A percentile compares a stretch with the other conserved stretches of the same genome.
These are phyloP conservation scores for Trichosporon coremiiforme DNA, from an alignment of 1,284 basidiomycete species.

Conservation along the genomic window DNA sequence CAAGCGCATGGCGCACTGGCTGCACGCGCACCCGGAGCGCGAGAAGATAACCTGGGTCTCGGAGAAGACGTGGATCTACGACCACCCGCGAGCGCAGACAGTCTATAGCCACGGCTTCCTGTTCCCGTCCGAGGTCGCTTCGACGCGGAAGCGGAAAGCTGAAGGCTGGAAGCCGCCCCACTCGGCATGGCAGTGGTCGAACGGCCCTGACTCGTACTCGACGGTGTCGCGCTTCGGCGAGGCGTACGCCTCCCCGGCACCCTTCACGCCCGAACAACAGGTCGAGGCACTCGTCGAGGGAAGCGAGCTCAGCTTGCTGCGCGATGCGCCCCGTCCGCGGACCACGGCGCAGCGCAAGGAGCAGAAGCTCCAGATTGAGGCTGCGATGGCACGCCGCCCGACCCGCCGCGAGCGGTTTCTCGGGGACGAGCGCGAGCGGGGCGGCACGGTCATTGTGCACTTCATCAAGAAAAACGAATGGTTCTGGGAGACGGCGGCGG, in stretches of 20 bases:
- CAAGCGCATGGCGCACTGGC: constrained; percentile 90
- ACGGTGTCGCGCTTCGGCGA: constrained; percentile 85
- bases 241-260: constrained; percentile 73
- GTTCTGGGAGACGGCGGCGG: constrained; percentile 91
- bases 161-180: constrained; percentile 33
- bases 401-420: constrained; percentile 65
- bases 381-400: constrained; percentile 35
- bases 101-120: constrained; percentile 96
- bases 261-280: constrained; percentile 68
- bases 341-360: constrained; percentile 60
- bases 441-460: constrained; percentile 93
- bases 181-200: constrained; percentile 40
- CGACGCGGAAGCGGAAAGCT: constrained; percentile 59
- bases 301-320: constrained; percentile 28
- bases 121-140: constrained; percentile 85
- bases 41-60: constrained; percentile 81
- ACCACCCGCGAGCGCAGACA: constrained; percentile 89
- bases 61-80: constrained; percentile 97
- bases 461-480: constrained; percentile 96
- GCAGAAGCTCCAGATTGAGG: constrained; percentile 23
- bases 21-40: constrained; percentile 80
- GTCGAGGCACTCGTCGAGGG: constrained; percentile 94
- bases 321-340: constrained; percentile 30
- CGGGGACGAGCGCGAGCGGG: constrained; percentile 61
- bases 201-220: constrained; percentile 65